Evolutionary conservation across 768 basidiomycete species (phyloP), one percentile per base, ranked within the genome.

Genomic region (Rhodocollybia butyracea): DNA sequence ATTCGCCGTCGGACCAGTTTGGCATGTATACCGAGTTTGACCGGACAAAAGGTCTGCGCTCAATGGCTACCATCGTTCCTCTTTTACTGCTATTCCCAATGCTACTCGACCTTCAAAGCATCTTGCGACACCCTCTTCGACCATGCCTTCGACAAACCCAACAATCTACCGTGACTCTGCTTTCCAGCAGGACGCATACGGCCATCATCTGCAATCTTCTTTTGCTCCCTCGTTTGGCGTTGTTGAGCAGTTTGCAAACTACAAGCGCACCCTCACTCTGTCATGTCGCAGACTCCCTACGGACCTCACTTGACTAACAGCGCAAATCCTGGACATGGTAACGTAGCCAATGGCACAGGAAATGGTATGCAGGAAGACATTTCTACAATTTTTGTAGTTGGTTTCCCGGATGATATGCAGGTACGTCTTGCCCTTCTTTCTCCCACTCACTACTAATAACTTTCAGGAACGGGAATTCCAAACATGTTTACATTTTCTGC

Each of bases 371-470:
- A 84, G 56, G 95, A 97, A 69, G 94, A 96, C 64, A 97, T 97
- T 45, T 94, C 90, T 11, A 97, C 94, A 5, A 95, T 97, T 60
- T 99, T 99, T 60, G 95, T 99, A 3, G 96, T 98, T 26, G 97
- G 97, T 0, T 99, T 99, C 68, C 97, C 97, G 3, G 97, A 99
- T 55, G 97, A 99, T 64, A 98, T 98, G 91, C 88, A 89, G 82
- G 94, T 92, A 63, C 60, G 88, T 80, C 22, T 45, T 38, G 52
- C 59, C 10, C 29, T 24, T 7, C 10, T 36, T 39, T 2, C 7
- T 47, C 6, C 7, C 36, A 24, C 42, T 22, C 24, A 32, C 22
- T 39, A 12, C 43, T 13, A 24, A 31, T 46, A 4, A 59, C 60
- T 50, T 51, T 3, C 62, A 98, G 94, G 97, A 98, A 76, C 93